Conservation (phyloP, 257 asterid species). For the Jacaranda copaia region DNA sequence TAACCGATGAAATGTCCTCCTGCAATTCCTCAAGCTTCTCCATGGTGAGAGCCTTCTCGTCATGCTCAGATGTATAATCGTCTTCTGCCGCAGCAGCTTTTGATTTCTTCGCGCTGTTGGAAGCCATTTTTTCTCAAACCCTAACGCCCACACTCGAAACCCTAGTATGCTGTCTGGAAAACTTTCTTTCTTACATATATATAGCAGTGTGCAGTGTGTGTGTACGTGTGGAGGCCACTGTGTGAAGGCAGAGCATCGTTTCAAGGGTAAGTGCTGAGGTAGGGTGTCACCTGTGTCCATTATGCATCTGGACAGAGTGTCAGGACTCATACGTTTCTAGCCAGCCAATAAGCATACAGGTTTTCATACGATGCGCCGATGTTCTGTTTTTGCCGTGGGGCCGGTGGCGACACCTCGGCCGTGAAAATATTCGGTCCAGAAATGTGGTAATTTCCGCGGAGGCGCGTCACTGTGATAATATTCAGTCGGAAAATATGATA, state of each 20-base stretch:
- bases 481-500: too few species aligned
- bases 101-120: conserved; percentile 50
- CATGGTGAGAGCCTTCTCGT: conserved; percentile 39
- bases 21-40: conserved; percentile 60
- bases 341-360: conserved; percentile 16
- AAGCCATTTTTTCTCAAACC: conserved; percentile 47
- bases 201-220: conserved; percentile 17
- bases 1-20: conserved; percentile 60
- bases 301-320: conserved; percentile 15
- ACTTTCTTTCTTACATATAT: conserved; percentile 1
- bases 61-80: conserved; percentile 27
- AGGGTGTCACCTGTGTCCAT: not conserved
- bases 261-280: conserved; percentile 1
- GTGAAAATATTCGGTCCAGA: too few species aligned
- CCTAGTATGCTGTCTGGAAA: conserved; percentile 2
- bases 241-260: too few species aligned
- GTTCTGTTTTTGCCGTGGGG: not conserved
- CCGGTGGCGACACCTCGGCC: not conserved
- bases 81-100: conserved; percentile 45
- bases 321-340: conserved; percentile 4
- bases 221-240: not conserved
- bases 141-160: conserved; percentile 22
- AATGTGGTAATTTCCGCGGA: too few species aligned
- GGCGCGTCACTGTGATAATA: too few species aligned
- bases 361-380: not conserved